phyloP scores from a whole-genome alignment of 768 basidiomycete genomes.

The Hebeloma cylindrosporum region DNA sequence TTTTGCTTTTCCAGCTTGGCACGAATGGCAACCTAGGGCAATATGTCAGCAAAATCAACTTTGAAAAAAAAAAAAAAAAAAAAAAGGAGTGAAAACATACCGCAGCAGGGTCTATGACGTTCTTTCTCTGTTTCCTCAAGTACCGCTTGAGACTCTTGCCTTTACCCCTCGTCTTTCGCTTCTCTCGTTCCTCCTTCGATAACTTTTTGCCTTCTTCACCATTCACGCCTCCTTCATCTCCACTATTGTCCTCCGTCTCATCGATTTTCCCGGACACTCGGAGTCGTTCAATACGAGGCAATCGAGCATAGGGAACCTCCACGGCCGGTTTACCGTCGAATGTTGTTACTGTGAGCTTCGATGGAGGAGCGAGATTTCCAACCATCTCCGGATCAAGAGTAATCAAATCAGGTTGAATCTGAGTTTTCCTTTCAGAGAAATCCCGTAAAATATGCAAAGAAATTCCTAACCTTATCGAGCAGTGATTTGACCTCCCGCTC shows the following conservation, averaged over 20 bases:
- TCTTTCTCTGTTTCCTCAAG: constrained; percentile 90
- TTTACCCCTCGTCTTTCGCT: constrained; percentile 84
- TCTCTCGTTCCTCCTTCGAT: constrained; percentile 49
- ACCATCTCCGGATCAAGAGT: constrained; percentile 77
- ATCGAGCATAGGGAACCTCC: constrained; percentile 64
- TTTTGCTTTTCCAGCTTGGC: constrained; percentile 41
- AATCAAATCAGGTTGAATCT: constrained; percentile 94
- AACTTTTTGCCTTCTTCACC: constrained; percentile 33
- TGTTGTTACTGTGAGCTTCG: constrained; percentile 49
- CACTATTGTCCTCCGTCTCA: constrained; percentile 54
- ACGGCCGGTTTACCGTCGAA: constrained; percentile 34
- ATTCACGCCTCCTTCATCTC: constrained; percentile 40
- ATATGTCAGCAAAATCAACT: not conserved
- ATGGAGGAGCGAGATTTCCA: constrained; percentile 63
- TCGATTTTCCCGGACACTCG: constrained; percentile 74
- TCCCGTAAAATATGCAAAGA: constrained; percentile 1
- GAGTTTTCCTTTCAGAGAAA: constrained; percentile 1
- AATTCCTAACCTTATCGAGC: constrained; percentile 79
- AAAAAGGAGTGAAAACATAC: constrained; percentile 10
- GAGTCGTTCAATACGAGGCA: constrained; percentile 77
- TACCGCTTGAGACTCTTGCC: constrained; percentile 84
- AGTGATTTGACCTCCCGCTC: constrained; percentile 91
- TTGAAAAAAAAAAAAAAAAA: not conserved
- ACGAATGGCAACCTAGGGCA: constrained; percentile 55
- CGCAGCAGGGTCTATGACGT: constrained; percentile 81